phyloP scores from a whole-genome alignment of 2,329 filamentous ascomycete genomes.

The Tolypocladium sp. region DNA sequence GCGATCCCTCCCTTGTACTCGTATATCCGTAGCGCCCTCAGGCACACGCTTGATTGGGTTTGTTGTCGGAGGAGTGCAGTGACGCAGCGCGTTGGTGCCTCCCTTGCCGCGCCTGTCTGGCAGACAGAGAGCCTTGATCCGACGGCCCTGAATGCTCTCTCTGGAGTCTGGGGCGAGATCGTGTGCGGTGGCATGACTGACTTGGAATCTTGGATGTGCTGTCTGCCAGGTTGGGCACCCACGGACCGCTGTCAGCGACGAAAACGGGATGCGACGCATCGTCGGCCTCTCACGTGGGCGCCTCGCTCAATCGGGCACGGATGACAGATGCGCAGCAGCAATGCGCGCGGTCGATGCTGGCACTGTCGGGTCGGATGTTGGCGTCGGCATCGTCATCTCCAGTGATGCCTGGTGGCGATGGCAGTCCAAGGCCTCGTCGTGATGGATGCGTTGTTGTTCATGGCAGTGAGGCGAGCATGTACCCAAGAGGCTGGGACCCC shows the following conservation, averaged over 20 bases:
- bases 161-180: neutral
- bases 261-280: neutral
- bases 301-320: neutral
- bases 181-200: neutral
- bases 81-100: neutral
- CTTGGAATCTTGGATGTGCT: neutral
- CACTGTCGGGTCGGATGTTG: neutral
- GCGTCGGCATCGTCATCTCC: neutral
- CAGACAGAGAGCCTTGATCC: neutral
- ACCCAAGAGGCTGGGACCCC: conserved; percentile 6
- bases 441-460: neutral
- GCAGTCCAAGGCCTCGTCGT: neutral
- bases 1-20: neutral
- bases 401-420: neutral
- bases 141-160: neutral
- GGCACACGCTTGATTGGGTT: neutral
- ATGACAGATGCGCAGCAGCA: neutral
- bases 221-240: neutral
- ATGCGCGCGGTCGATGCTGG: neutral
- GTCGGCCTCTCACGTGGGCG: neutral
- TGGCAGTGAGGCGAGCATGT: conserved; percentile 1
- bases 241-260: neutral
- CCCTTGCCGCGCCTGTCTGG: neutral
- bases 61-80: neutral
- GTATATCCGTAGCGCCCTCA: neutral